Evolutionary conservation across 306 rosid species (phyloP), one percentile per base, ranked within the genome.

Genomic region (Gynostemma pentaphyllum): DNA sequence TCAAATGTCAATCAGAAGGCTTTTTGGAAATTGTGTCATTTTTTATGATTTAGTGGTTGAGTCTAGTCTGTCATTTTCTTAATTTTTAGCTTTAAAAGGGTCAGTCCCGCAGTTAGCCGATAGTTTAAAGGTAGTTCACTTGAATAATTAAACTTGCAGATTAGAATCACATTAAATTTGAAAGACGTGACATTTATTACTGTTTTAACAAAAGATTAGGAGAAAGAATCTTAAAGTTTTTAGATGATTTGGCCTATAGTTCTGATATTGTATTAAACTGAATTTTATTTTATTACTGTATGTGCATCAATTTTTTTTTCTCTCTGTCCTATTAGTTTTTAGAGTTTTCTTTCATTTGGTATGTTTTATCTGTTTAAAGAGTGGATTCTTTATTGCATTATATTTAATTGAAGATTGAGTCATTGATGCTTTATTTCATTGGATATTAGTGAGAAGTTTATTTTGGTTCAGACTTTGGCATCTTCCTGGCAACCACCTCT

Each of bases 401-500:
- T 54, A 29, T 54, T 16, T 27, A 32, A 55, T 15, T 32, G 39
- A 27, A 13, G 60, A 52, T 27, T 28, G 60, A 52, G 37, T 52
- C 28, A 52, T 27, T 52, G 44, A 26, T 5, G 26, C 26, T 30
- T 13, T 39, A 36, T 74, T 78, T 59, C 11, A 18, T 54, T 34
- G 45, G 12, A 36, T 57, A 36, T 15, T 41, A 36, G 32, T 14
- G 32, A 36, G 22, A 36, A n/a, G 9, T 57, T 57, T 24, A 32
- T 36, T 75, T 69, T 63, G 74, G 29, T 70, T 70, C 73, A 92
- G 98, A 88, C 98, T 69, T 72, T 92, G 81, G 62, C 72, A 19
- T 78, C 88, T 26, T 45, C 69, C 3, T 92, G 98, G 98, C 77
- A 68, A 74, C 88, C 86, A 22, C 81, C 85, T 47, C 45, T 24